Percentiles rank a stretch among this genome's conserved stretches.
Evolutionary conservation across 306 rosid species (phyloP).

Genomic region (Astragalus glycyphyllos): DNA sequence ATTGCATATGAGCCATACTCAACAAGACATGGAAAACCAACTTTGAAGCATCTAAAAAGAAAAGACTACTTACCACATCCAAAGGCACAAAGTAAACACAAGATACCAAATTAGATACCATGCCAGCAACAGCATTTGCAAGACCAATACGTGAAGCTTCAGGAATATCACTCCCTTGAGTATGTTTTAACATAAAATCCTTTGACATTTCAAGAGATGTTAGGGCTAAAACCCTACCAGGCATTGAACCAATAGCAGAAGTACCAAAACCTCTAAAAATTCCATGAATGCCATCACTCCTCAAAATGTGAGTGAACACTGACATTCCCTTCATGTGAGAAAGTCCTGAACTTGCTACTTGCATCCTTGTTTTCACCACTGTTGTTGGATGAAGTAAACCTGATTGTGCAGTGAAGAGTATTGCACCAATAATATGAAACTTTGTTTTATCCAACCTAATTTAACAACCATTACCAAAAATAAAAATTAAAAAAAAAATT

Average conservation of each 20-base stretch:
- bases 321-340: constrained; percentile 58
- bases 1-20: too few relatives aligned
- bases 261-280: constrained; percentile 85
- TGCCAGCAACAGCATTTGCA: constrained; percentile 79
- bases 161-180: constrained; percentile 53
- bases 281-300: constrained; percentile 71
- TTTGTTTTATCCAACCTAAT: constrained; percentile 81
- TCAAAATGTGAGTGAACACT: constrained; percentile 63
- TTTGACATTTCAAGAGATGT: constrained; percentile 85
- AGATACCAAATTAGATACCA: constrained; percentile 75
- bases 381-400: constrained; percentile 78
- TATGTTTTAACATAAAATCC: constrained; percentile 64
- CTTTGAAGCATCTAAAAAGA: neutral
- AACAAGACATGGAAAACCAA: neutral
- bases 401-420: constrained; percentile 76
- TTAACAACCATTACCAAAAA: neutral
- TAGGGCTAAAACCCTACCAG: constrained; percentile 78
- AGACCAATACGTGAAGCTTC: constrained; percentile 74
- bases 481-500: neutral
- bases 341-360: constrained; percentile 64
- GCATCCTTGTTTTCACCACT: constrained; percentile 90
- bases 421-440: constrained; percentile 79
- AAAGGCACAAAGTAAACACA: constrained; percentile 81
- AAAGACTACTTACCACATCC: constrained; percentile 70
- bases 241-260: constrained; percentile 82